Base-by-base conservation (phyloP, 1,284 basidiomycete species). In the Vanrija sp. region DNA sequence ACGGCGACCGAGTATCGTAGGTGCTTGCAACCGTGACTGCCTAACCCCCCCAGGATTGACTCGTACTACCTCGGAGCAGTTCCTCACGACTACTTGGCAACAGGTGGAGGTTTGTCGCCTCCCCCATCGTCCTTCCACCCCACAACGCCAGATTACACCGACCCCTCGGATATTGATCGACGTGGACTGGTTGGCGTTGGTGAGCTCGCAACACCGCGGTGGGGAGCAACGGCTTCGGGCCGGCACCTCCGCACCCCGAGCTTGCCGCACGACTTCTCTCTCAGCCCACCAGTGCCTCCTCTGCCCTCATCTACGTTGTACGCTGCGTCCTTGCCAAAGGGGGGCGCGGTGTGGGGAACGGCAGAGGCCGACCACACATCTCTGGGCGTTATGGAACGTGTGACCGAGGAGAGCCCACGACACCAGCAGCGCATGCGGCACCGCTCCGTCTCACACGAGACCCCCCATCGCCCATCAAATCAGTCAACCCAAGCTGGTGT, bases 131-230 rank as follows among this genome's bases (percentile, higher is more conserved):
- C 55, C 4, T 57, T 52, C 47, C 66, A 68, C 12, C 70, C 72
- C 1, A 55, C 54, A 3, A 71, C 71, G 1, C 71, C 75, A 14
- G 68, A 71, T 18, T 54, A 60, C 44, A 52, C 63, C 62, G 88
- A 92, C 76, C 89, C 89, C 12, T 85, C 88, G 10, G 77, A 81
- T 60, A 91, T 94, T 62, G 94, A 98, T 78, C 83, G 95, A 53
- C 83, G 86, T 16, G 89, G 85, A 23, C 83, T 98, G 42, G 86
- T 98, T 52, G 95, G 95, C 19, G 89, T 98, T 10, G 95, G 95
- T 39, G 95, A 98, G 77, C 83, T 98, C n/a, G 82, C 92, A 7
- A 98, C 95, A n/a, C 95, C 95, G 39, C 84, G 93, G 61, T 98
- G 93, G 94, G 82, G 83, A 53, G 79, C 78, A 62, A 72, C 75